Conservation (phyloP, 2,329 filamentous ascomycete species). For the Dactylellina cionopaga region DNA sequence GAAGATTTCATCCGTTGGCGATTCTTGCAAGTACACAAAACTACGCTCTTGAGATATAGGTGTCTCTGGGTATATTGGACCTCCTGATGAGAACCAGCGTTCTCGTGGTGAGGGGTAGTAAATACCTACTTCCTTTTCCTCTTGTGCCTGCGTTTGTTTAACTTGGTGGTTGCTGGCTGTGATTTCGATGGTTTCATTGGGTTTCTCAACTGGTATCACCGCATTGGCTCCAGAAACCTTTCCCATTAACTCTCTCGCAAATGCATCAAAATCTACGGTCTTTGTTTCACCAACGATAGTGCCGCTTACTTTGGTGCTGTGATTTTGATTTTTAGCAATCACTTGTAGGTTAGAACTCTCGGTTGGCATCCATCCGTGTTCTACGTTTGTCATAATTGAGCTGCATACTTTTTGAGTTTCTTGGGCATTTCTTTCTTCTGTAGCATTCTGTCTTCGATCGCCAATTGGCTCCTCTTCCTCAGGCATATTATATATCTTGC, state of each 20-base stretch:
- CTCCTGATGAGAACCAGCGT: not conserved
- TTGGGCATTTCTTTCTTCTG: too few species aligned
- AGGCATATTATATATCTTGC: not conserved
- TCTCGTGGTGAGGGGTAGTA: constrained; percentile 8
- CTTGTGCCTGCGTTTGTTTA: too few species aligned
- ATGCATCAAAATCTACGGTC: not conserved
- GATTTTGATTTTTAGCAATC: too few species aligned
- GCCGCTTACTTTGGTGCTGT: too few species aligned
- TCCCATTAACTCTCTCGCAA: constrained; percentile 16
- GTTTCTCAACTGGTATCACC: not conserved
- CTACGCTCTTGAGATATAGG: not conserved
- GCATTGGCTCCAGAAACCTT: not conserved
- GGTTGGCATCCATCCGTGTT: too few species aligned
- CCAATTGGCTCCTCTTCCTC: too few species aligned
- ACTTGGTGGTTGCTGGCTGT: not conserved
- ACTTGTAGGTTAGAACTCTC: too few species aligned
- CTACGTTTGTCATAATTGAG: too few species aligned
- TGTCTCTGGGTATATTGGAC: not conserved
- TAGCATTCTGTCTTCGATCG: too few species aligned
- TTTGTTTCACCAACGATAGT: too few species aligned
- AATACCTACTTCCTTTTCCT: not conserved
- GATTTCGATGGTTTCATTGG: not conserved
- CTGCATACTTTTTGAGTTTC: too few species aligned
- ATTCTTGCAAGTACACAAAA: not conserved
- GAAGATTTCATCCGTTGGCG: not conserved